Evolutionary conservation across 2,329 filamentous ascomycete genomes (phyloP), one percentile per base, ranked within the genome.

Genomic region (Clonostachys chloroleuca): DNA sequence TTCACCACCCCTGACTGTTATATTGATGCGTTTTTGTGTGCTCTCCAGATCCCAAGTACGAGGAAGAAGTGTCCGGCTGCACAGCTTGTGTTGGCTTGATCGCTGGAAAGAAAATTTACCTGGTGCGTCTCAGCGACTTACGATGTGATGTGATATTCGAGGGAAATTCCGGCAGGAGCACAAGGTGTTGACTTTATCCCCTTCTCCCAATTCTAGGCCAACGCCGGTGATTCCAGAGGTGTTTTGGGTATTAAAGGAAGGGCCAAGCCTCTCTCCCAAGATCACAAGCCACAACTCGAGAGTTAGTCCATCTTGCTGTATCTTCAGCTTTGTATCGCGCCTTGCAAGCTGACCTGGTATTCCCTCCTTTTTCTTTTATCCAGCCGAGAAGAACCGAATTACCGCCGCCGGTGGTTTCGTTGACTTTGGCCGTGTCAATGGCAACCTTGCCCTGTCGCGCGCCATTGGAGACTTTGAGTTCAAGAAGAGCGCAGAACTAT

Each of bases 381-480:
- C 59, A 96, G 90, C 84, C 65, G 94, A 99, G 73, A 97, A 96
- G 72, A 92, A 92, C 55, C 84, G 94, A 61, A 99, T 99, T 61
- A 92, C 85, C 61, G 92, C 92, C 49, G 94, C 94, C 41, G 94
- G 94, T 65, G 94, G 94, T 44, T 97, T 97, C 59, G 94, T 99
- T 63, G 94, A 99, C 68, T 99, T 97, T 65, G 94, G 94, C 54
- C 89, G 94, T 64, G 94, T 99, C 59, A 99, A 99, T 67, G 94
- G 94, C 65, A 99, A 99, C 69, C 83, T 99, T 42, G 94, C 94
- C 42, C 78, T 99, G 52, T 99, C 94, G 52, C 88, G 94, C 68
- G 94, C 94, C 59, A 96, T 99, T 68, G 94, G 94, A 58, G 94
- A 99, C 68, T 99, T 99, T 64, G 94, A 99, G 67, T 99, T 99